phyloP scores from a whole-genome alignment of 2,329 filamentous ascomycete genomes.

The Colletotrichum zoysiae region DNA sequence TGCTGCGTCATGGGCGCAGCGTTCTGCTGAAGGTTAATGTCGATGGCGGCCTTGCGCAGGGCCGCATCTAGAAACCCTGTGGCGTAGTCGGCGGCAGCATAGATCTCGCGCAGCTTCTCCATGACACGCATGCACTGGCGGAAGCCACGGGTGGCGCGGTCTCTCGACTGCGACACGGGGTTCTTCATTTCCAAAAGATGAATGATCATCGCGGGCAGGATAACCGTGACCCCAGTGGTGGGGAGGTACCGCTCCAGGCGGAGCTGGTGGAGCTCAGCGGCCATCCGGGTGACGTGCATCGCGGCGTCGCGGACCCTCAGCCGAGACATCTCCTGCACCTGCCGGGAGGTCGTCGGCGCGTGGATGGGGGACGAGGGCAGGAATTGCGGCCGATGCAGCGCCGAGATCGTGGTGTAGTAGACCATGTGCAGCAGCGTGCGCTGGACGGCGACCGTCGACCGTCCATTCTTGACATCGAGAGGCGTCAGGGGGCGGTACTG shows the following conservation, averaged over 20 bases:
- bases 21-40: conserved; percentile 60
- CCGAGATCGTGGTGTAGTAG: conserved; percentile 91
- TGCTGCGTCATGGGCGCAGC: conserved; percentile 53
- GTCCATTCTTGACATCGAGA: conserved; percentile 70
- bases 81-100: conserved; percentile 95
- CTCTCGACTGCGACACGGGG: conserved; percentile 76
- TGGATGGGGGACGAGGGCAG: conserved; percentile 76
- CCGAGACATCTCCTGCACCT: conserved; percentile 85
- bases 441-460: conserved; percentile 75
- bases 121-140: conserved; percentile 94
- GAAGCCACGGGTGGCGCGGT: conserved; percentile 83
- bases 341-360: conserved; percentile 67
- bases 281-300: conserved; percentile 86
- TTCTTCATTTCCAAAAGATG: conserved; percentile 94
- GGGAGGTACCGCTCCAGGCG: conserved; percentile 84
- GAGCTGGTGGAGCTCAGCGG: conserved; percentile 78
- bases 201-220: conserved; percentile 93
- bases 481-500: conserved; percentile 71
- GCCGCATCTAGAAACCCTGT: conserved; percentile 94
- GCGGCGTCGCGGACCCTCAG: conserved; percentile 87
- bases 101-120: conserved; percentile 87
- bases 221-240: conserved; percentile 90
- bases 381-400: conserved; percentile 91
- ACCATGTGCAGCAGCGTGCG: conserved; percentile 93
- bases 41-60: conserved; percentile 86